These are phyloP conservation scores for Hymenoscyphus salicellus DNA, from an alignment of 2,329 filamentous ascomycete species.

Conservation along the genomic window DNA sequence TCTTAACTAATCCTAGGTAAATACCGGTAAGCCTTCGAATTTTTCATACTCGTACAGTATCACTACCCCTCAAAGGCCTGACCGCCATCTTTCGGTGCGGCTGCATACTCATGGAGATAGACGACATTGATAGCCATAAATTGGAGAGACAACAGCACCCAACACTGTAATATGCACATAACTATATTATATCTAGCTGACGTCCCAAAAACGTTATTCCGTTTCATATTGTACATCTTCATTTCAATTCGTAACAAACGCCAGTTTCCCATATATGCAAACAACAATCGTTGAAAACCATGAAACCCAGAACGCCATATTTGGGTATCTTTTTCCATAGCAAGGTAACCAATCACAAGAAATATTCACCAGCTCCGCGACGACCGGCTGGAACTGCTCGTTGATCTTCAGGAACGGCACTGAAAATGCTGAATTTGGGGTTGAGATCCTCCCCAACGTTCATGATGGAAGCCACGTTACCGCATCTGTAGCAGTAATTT, in stretches of 20 bases:
- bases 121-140: neutral
- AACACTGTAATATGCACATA: neutral
- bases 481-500: constrained; percentile 48
- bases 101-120: neutral
- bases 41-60: too few relatives aligned
- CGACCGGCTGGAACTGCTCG: constrained; percentile 73
- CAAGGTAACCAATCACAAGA: constrained; percentile 43
- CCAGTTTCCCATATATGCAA: neutral
- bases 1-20: neutral
- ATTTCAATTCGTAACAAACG: constrained; percentile 5
- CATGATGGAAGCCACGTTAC: constrained; percentile 74
- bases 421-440: constrained; percentile 90
- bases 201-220: neutral
- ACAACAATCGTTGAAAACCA: neutral
- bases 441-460: constrained; percentile 80
- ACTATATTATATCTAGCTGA: neutral
- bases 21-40: too few relatives aligned
- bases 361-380: constrained; percentile 67
- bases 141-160: neutral
- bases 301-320: constrained; percentile 4
- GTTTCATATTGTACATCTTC: constrained; percentile 4
- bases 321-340: constrained; percentile 1
- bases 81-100: too few relatives aligned
- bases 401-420: constrained; percentile 81
- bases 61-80: too few relatives aligned